phyloP scores from a whole-genome alignment of 2,329 filamentous ascomycete genomes.

The Arthroderma sp. region DNA sequence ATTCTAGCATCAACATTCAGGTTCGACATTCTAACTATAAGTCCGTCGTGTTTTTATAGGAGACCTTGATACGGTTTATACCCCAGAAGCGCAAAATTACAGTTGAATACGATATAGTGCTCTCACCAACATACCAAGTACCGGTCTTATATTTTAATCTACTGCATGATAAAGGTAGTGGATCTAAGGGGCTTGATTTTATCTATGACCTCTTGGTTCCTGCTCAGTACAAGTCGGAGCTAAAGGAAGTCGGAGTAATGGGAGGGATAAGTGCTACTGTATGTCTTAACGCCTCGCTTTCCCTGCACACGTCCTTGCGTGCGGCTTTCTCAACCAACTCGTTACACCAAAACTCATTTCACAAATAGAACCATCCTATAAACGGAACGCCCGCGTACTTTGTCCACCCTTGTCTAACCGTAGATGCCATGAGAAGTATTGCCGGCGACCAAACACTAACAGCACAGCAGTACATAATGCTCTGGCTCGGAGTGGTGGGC shows the following conservation, averaged over 20 bases:
- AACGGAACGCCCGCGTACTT: slow-evolving; percentile 72
- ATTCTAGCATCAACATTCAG: not conserved
- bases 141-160: slow-evolving; percentile 66
- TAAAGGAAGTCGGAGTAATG: slow-evolving; percentile 50
- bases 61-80: too few species aligned
- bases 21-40: too few species aligned
- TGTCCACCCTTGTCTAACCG: slow-evolving; percentile 82
- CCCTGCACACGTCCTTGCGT: not conserved
- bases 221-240: slow-evolving; percentile 45
- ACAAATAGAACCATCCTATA: slow-evolving; percentile 62
- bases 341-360: slow-evolving; percentile 20
- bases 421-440: slow-evolving; percentile 61
- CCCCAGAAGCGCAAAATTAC: slow-evolving; percentile 21
- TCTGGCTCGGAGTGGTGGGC: slow-evolving; percentile 84
- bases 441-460: slow-evolving; percentile 27
- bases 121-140: slow-evolving; percentile 60
- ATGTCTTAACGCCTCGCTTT: slow-evolving; percentile 29
- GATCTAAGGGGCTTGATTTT: slow-evolving; percentile 49
- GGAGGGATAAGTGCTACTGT: slow-evolving; percentile 67
- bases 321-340: slow-evolving; percentile 12
- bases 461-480: slow-evolving; percentile 58
- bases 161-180: slow-evolving; percentile 42
- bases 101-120: slow-evolving; percentile 59
- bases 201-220: slow-evolving; percentile 61
- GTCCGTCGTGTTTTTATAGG: too few species aligned